A percentile compares a stretch with the other conserved stretches of the same genome.
Conservation (phyloP, 257 asterid species). For the Haberlea rhodopensis region DNA sequence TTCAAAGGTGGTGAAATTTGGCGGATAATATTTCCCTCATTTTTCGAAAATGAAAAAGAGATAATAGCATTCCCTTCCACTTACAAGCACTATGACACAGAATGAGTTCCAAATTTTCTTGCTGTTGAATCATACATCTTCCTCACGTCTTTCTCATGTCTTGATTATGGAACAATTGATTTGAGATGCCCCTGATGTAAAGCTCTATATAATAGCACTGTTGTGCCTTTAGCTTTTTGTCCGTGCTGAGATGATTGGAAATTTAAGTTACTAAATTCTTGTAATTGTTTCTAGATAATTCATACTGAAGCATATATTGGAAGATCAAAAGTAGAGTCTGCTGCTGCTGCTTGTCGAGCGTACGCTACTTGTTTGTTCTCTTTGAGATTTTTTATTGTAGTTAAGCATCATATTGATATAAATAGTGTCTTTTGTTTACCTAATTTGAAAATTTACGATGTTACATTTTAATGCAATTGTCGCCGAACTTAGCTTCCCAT, state of each 20-base stretch:
- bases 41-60: no score
- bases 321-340: constrained; percentile 93
- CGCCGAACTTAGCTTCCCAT: constrained; percentile 6
- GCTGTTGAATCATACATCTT: no score
- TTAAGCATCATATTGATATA: not conserved
- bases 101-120: no score
- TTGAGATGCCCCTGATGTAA: no score
- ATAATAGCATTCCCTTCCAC: no score
- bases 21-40: no score
- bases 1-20: no score
- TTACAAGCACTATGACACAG: no score
- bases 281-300: constrained; percentile 54
- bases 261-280: constrained; percentile 12
- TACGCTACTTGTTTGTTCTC: constrained; percentile 35
- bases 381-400: not conserved
- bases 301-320: constrained; percentile 95
- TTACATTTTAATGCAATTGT: constrained; percentile 5
- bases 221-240: not conserved
- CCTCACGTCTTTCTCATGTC: no score
- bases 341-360: constrained; percentile 97
- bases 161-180: no score
- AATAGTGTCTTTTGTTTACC: not conserved
- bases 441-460: not conserved
- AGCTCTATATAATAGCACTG: no score
- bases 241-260: constrained; percentile 19